Evolutionary conservation across 2,329 filamentous ascomycete species (phyloP), one percentile per base, ranked within the genome.

Genomic region (Ploettnerulaceae sp.): DNA sequence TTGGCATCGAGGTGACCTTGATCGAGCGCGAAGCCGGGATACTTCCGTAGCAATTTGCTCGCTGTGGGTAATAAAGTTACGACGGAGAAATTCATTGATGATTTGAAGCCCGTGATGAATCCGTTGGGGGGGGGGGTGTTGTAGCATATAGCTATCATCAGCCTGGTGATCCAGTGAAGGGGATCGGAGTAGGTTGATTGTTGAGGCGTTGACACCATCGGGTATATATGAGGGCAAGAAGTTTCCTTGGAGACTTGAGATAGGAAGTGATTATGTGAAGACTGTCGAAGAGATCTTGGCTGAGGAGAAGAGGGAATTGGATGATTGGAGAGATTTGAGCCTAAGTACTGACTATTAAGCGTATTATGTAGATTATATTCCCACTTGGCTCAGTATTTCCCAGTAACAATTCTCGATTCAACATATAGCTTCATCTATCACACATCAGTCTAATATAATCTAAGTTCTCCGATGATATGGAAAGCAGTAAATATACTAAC

Each of bases 11-110:
- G 7, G 46, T 42, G 2, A 21, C 51, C 4, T 35, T 58, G 9
- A 62, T 76, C 15, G 72, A 76, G 55, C 72, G n/a, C n/a, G n/a
- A n/a, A n/a, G n/a, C n/a, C 71, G 0, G 74, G 74, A 2, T 69
- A 67, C 29, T 77, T 75, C 51, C 65, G 73, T 2, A 76, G 73
- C 8, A 68, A 69, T n/a, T 70, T 75, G 44, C 58, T 52, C 8
- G 29, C 37, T 7, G 3, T 9, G 12, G 35, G 18, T 3, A 55
- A 49, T 9, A 46, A 47, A 7, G 43, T 44, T 8, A 18, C n/a
- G 24, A 37, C 32, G 2, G 15, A 22, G 14, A 38, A 25, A 9
- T 14, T 22, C 7, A 44, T 54, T 21, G 39, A 47, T 3, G 20
- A 51, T 9, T 24, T 39, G 2, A 46, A 29, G n/a, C 17, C 20